Evolutionary conservation across 148 eudicot genomes (phyloP).

Genomic region (Persicaria maculosa): DNA sequence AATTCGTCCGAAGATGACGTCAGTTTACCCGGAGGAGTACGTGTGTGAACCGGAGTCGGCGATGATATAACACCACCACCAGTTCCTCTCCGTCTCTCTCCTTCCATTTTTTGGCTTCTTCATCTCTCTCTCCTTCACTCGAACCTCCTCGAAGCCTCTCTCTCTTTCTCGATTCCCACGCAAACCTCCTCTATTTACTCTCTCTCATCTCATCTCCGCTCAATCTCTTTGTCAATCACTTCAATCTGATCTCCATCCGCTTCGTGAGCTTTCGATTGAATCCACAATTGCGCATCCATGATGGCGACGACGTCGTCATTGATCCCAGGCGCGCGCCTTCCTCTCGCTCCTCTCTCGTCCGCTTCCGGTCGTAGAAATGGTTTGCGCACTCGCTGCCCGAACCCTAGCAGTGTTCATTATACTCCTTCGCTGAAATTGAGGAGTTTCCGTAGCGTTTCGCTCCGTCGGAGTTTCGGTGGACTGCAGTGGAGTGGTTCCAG

Average conservation of each 20-base stretch:
- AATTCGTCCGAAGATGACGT: conserved; percentile 4
- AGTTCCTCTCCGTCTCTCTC: background rate
- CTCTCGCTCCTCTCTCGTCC: background rate
- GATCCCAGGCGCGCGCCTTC: conserved; percentile 2
- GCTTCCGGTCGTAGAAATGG: conserved; percentile 3
- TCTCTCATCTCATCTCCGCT: background rate
- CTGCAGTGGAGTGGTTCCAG: conserved; percentile 15
- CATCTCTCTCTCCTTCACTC: background rate
- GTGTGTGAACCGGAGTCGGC: conserved; percentile 10
- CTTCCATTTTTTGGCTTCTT: background rate
- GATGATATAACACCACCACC: background rate
- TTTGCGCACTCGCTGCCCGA: background rate
- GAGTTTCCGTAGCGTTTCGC: conserved; percentile 19
- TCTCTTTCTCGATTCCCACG: conserved; percentile 14
- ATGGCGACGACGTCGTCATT: conserved; percentile 6
- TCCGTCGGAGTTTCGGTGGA: conserved; percentile 18
- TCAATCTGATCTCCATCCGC: background rate
- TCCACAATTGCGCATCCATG: background rate
- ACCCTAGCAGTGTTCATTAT: background rate
- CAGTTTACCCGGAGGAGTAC: background rate
- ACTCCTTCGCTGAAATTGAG: background rate
- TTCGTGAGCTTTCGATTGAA: background rate
- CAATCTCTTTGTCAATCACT: background rate
- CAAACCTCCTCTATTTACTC: background rate
- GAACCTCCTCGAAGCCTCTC: conserved; percentile 1